These are phyloP conservation scores for Aspergillus arachidicola DNA, from an alignment of 2,329 filamentous ascomycete species.

Conservation along the genomic window DNA sequence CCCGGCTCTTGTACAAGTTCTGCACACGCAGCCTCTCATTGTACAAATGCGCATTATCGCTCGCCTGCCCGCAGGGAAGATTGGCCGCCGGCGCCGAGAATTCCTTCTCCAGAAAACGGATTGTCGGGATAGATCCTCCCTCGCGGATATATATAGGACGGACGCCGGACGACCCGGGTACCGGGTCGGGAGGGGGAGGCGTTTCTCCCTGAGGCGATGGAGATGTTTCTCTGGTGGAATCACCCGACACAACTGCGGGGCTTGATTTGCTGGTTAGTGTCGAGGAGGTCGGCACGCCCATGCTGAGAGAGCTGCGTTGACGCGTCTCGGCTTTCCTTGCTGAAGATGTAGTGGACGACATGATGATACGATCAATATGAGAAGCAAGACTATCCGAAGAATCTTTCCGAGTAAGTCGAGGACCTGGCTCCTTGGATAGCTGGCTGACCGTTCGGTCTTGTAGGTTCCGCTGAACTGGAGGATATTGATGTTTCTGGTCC, in stretches of 20 bases:
- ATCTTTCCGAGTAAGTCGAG: constrained; percentile 34
- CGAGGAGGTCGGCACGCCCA: constrained; percentile 42
- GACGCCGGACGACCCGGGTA: constrained; percentile 11
- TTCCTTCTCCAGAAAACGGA: constrained; percentile 91
- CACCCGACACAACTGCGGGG: constrained; percentile 4
- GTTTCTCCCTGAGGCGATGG: constrained; percentile 4
- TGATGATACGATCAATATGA: constrained; percentile 42
- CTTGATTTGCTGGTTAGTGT: constrained; percentile 37
- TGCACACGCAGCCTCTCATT: constrained; percentile 88
- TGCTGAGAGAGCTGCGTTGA: constrained; percentile 29
- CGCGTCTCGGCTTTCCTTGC: constrained; percentile 29
- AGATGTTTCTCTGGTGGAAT: constrained; percentile 4
- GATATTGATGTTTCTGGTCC: constrained; percentile 38
- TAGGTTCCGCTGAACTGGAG: constrained; percentile 27
- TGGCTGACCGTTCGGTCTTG: constrained; percentile 16
- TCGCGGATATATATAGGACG: constrained; percentile 88
- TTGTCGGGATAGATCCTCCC: constrained; percentile 91
- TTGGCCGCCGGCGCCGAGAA: constrained; percentile 90
- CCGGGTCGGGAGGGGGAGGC: not conserved
- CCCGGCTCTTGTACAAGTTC: constrained; percentile 87
- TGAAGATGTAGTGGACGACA: constrained; percentile 40
- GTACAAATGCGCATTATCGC: constrained; percentile 89
- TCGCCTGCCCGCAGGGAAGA: constrained; percentile 91
- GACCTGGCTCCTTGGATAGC: constrained; percentile 17
- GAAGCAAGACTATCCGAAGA: constrained; percentile 45